Conservation (phyloP, 148 eudicot species). For the Amaranthus palmeri region DNA sequence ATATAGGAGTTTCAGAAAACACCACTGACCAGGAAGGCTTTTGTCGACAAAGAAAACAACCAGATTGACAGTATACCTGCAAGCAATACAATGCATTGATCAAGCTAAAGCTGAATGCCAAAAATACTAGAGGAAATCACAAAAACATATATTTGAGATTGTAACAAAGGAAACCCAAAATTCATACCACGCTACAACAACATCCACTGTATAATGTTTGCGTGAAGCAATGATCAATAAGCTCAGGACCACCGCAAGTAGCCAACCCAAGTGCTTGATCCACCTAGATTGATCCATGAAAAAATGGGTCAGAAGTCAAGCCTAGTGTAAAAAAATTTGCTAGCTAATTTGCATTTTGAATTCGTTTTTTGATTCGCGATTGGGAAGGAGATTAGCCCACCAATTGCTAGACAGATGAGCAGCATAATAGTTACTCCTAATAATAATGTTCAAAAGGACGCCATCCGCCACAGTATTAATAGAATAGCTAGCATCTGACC, state of each 20-base stretch:
- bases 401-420: too few relatives aligned
- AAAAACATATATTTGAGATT: neutral
- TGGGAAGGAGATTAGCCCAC: too few relatives aligned
- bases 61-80: slow-evolving; percentile 94
- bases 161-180: neutral
- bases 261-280: slow-evolving; percentile 82
- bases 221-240: slow-evolving; percentile 93
- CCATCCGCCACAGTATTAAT: neutral
- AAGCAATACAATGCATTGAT: neutral
- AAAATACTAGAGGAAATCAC: slow-evolving; percentile 2
- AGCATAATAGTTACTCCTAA: neutral
- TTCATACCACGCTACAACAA: slow-evolving; percentile 79
- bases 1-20: neutral
- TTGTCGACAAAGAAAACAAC: slow-evolving; percentile 85
- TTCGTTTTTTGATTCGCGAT: too few relatives aligned
- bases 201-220: slow-evolving; percentile 93
- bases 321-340: neutral
- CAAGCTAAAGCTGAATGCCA: neutral
- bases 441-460: neutral
- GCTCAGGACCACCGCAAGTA: slow-evolving; percentile 69
- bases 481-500: neutral
- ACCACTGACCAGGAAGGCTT: slow-evolving; percentile 64
- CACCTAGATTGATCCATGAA: slow-evolving; percentile 38
- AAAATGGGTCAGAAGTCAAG: neutral
- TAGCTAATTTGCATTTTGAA: too few relatives aligned